These are phyloP conservation scores for Eucalyptus grandis DNA, from an alignment of 345 rosid genomes.

Conservation along the genomic window DNA sequence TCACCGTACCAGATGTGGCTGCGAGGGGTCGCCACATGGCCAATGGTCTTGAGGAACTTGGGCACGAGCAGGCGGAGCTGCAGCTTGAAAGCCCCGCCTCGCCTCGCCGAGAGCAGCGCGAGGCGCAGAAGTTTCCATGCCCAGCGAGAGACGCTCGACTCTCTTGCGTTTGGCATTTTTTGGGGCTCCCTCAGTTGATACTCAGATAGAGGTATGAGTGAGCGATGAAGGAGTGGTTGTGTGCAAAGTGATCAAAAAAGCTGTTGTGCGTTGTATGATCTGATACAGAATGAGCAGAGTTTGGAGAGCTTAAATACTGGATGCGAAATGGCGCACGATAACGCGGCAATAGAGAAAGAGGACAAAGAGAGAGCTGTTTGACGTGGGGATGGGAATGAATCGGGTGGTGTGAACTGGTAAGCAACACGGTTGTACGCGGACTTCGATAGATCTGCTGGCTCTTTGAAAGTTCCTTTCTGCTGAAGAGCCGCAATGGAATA, in stretches of 20 bases:
- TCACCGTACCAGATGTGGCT: constrained; percentile 31
- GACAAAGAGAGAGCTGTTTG: not conserved
- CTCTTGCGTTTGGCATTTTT: not conserved
- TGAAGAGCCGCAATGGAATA: too few species aligned
- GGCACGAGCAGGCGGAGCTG: constrained; percentile 15
- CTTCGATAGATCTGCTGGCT: not conserved
- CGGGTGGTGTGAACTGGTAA: not conserved
- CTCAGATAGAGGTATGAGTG: not conserved
- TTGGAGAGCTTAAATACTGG: not conserved
- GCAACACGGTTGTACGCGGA: not conserved
- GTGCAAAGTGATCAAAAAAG: not conserved
- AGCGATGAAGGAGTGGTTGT: not conserved
- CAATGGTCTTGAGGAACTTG: constrained; percentile 21
- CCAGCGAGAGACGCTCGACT: not conserved
- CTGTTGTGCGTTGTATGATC: not conserved
- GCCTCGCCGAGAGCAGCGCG: constrained; percentile 57
- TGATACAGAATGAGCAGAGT: not conserved
- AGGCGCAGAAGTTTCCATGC: constrained; percentile 53
- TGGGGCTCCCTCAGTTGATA: not conserved
- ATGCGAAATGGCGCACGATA: not conserved
- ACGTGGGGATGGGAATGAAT: not conserved
- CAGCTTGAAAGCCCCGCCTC: constrained; percentile 57
- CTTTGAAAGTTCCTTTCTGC: too few species aligned
- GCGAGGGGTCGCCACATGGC: not conserved
- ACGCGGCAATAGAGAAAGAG: not conserved